Percentiles rank a stretch among this genome's conserved stretches.
Conservation (phyloP, 345 rosid species). For the Lepidium aucheri region DNA sequence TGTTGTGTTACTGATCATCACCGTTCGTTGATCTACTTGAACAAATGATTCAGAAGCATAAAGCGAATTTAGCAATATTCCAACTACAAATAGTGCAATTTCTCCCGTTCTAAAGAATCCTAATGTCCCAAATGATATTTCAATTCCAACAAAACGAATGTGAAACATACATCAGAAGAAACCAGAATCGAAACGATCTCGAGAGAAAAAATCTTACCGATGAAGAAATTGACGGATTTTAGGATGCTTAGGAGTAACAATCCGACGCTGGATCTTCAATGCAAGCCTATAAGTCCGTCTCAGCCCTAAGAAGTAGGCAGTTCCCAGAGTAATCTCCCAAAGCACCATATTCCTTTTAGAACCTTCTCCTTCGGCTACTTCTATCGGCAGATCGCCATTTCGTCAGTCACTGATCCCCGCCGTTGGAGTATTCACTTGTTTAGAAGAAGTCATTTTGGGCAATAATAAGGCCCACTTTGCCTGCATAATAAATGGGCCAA, state of each 20-base stretch:
- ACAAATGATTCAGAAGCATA: background rate
- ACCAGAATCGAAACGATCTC: background rate
- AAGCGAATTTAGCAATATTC: background rate
- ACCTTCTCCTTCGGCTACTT: background rate
- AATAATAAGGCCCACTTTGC: background rate
- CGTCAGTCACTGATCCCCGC: background rate
- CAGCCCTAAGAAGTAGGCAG: constrained; percentile 83
- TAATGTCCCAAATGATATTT: background rate
- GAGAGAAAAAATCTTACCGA: constrained; percentile 30
- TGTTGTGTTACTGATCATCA: background rate
- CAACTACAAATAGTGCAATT: background rate
- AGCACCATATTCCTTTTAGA: constrained; percentile 48
- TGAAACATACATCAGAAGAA: background rate
- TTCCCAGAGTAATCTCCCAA: constrained; percentile 86
- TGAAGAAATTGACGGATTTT: constrained; percentile 55
- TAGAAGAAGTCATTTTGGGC: background rate
- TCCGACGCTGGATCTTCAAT: constrained; percentile 58
- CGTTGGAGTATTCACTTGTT: background rate
- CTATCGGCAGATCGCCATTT: background rate
- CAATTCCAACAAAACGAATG: background rate
- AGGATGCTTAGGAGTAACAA: constrained; percentile 48
- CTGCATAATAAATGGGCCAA: background rate
- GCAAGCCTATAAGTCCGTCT: constrained; percentile 70
- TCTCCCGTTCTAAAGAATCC: background rate
- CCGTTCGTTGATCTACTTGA: background rate